Percentiles rank a stretch among this genome's conserved stretches.
These are phyloP conservation scores for Trametes coccinea DNA, from an alignment of 768 basidiomycete genomes.

Conservation along the genomic window DNA sequence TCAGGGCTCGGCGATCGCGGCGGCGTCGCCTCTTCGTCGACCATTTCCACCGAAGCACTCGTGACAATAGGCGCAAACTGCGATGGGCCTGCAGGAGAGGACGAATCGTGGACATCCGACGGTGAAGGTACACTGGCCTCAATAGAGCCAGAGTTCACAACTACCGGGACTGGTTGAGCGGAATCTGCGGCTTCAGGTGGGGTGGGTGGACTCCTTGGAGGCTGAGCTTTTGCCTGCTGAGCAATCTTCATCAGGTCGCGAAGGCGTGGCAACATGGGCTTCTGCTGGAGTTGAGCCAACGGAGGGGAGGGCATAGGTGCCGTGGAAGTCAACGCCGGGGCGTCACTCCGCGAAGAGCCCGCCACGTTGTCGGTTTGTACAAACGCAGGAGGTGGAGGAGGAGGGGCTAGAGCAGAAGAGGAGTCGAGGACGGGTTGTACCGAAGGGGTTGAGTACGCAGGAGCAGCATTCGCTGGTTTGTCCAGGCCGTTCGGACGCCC, in stretches of 20 bases:
- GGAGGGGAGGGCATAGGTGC: background rate
- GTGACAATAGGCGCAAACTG: background rate
- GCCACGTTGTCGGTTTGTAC: too few species aligned
- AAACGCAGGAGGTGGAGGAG: background rate
- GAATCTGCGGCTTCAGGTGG: background rate
- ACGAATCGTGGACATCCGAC: background rate
- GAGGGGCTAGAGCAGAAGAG: too few species aligned
- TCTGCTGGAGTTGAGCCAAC: background rate
- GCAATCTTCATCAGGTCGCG: background rate
- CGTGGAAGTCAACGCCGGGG: too few species aligned
- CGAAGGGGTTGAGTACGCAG: background rate
- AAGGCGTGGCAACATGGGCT: constrained; percentile 4
- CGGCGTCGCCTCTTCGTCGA: background rate
- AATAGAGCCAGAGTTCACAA: background rate
- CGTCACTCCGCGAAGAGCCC: too few species aligned
- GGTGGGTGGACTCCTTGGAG: background rate
- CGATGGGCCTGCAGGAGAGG: background rate
- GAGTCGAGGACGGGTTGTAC: background rate
- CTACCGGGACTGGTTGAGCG: background rate
- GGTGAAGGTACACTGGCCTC: background rate
- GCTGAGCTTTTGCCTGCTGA: background rate
- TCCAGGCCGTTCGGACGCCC: background rate
- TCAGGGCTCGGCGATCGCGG: constrained; percentile 7
- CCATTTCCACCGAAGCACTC: background rate
- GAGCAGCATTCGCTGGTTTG: background rate